phyloP scores from a whole-genome alignment of 352 stramenopile species.

The Globisporangium alternatum region DNA sequence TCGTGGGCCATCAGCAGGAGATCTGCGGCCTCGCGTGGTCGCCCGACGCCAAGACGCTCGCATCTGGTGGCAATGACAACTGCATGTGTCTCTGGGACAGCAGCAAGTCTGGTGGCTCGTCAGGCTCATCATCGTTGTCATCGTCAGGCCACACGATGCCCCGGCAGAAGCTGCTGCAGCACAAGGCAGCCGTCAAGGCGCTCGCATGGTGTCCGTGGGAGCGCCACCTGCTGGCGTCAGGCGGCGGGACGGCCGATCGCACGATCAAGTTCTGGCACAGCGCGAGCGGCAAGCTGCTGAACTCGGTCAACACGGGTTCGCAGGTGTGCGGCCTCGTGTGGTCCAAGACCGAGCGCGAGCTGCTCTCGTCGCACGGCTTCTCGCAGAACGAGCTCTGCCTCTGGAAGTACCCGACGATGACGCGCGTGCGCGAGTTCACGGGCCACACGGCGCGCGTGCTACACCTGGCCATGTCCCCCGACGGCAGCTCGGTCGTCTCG shows the following conservation, averaged over 20 bases:
- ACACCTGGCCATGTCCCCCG: slow-evolving; percentile 90
- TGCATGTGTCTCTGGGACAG: slow-evolving; percentile 93
- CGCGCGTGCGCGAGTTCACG: slow-evolving; percentile 91
- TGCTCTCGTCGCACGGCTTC: slow-evolving; percentile 96
- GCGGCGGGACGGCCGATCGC: slow-evolving; percentile 93
- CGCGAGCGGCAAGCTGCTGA: slow-evolving; percentile 72
- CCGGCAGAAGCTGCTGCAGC: slow-evolving; percentile 74
- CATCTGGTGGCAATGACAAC: slow-evolving; percentile 96
- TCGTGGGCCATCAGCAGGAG: slow-evolving; percentile 91
- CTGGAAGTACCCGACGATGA: slow-evolving; percentile 96
- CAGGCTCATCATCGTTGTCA: background rate
- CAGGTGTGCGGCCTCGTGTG: slow-evolving; percentile 94
- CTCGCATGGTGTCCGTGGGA: slow-evolving; percentile 97
- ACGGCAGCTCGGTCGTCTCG: slow-evolving; percentile 91
- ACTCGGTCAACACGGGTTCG: slow-evolving; percentile 93
- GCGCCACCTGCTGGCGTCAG: slow-evolving; percentile 91
- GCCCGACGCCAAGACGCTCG: slow-evolving; percentile 89
- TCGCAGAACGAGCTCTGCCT: slow-evolving; percentile 93
- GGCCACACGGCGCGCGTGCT: slow-evolving; percentile 93
- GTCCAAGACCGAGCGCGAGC: slow-evolving; percentile 81
- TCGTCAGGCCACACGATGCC: slow-evolving; percentile 23
- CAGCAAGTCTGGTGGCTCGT: slow-evolving; percentile 20
- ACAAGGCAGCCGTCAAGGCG: slow-evolving; percentile 95
- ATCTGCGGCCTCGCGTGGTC: slow-evolving; percentile 96
- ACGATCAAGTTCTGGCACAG: slow-evolving; percentile 98